Evolutionary conservation across 106 monocot genomes (phyloP).

Genomic region (Dendrobium catenatum): DNA sequence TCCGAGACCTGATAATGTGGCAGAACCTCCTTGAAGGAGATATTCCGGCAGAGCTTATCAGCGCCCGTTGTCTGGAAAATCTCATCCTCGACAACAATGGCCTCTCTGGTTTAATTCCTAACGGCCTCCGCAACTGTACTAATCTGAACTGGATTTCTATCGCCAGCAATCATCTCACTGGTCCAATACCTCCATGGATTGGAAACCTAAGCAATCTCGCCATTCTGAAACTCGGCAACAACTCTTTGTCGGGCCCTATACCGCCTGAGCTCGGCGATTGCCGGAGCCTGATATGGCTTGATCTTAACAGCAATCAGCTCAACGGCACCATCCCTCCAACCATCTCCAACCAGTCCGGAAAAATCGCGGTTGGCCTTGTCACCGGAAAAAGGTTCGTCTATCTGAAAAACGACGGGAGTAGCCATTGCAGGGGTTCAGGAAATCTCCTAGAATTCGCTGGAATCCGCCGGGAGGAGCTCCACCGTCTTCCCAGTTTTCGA

Average conservation of each 20-base stretch:
- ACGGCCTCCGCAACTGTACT: constrained; percentile 43
- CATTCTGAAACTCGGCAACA: constrained; percentile 85
- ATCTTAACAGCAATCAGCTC: constrained; percentile 65
- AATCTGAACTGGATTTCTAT: constrained; percentile 80
- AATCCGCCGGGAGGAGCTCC: constrained; percentile 60
- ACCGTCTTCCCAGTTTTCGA: constrained; percentile 35
- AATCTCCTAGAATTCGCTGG: constrained; percentile 83
- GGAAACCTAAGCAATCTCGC: constrained; percentile 56
- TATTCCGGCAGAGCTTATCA: constrained; percentile 47
- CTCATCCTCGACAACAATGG: constrained; percentile 88
- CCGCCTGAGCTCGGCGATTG: constrained; percentile 83
- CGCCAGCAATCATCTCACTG: constrained; percentile 62
- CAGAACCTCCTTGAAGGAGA: constrained; percentile 65
- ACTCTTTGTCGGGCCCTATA: constrained; percentile 74
- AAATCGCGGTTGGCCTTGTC: constrained; percentile 58
- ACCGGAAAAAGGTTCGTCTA: constrained; percentile 77
- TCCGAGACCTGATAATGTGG: constrained; percentile 76
- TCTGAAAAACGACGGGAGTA: constrained; percentile 67
- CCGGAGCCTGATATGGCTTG: constrained; percentile 83
- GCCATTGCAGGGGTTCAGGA: constrained; percentile 61
- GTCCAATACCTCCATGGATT: constrained; percentile 63
- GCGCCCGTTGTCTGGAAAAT: constrained; percentile 39
- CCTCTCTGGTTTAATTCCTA: constrained; percentile 51
- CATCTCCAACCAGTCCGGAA: constrained; percentile 66
- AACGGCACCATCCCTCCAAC: constrained; percentile 54